Percentiles rank a stretch among this genome's conserved stretches.
Conservation (phyloP, 2,329 filamentous ascomycete genomes). For the Neonectria faginata region DNA sequence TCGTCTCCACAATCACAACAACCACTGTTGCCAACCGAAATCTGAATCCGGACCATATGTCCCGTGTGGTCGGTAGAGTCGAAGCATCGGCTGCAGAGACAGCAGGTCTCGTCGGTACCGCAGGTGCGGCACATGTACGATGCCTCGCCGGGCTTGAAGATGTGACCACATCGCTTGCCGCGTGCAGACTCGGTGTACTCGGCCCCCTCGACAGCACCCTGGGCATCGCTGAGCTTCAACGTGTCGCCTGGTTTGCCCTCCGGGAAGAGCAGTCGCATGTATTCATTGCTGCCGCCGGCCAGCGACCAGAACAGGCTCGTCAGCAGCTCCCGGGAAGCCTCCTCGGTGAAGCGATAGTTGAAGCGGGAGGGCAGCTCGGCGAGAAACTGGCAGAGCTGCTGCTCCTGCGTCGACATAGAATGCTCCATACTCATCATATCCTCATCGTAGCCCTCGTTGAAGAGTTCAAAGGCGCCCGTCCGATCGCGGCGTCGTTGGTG, state of each 20-base stretch:
- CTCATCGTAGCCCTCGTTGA: conserved; percentile 44
- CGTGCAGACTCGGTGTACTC: conserved; percentile 94
- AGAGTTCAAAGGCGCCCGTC: conserved; percentile 19
- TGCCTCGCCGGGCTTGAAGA: conserved; percentile 93
- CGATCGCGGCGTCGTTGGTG: conserved; percentile 35
- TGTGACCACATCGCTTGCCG: conserved; percentile 95
- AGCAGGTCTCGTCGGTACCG: conserved; percentile 93
- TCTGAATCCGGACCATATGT: conserved; percentile 89
- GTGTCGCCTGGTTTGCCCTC: conserved; percentile 72
- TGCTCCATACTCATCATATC: conserved; percentile 60
- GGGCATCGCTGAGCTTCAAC: conserved; percentile 86
- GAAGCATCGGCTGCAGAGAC: conserved; percentile 93
- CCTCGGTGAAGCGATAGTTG: conserved; percentile 79
- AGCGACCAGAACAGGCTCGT: conserved; percentile 88
- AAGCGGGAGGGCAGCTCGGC: conserved; percentile 80
- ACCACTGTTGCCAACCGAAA: conserved; percentile 91
- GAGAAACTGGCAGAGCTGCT: conserved; percentile 85
- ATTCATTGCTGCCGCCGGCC: conserved; percentile 78
- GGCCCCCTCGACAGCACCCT: conserved; percentile 91
- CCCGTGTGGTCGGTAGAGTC: conserved; percentile 94
- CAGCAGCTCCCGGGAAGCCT: conserved; percentile 78
- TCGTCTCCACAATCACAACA: conserved; percentile 98
- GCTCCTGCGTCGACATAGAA: conserved; percentile 75
- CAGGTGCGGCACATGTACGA: conserved; percentile 96
- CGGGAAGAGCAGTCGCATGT: conserved; percentile 85